Evolutionary conservation across 352 stramenopile species (phyloP).

Genomic region (Globisporangium cederbergense): DNA sequence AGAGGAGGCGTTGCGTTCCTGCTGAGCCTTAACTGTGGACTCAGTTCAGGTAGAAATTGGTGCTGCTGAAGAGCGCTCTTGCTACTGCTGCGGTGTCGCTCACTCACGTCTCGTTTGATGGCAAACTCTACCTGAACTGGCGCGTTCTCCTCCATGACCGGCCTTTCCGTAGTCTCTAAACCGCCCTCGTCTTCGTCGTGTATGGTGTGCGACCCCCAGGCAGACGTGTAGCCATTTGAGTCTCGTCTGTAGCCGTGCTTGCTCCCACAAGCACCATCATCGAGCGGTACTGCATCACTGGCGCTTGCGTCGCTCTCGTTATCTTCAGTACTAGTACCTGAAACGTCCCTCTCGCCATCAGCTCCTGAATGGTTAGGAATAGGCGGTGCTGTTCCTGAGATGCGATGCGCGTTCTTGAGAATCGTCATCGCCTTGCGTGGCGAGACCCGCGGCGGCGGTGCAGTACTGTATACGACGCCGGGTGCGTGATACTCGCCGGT

Average conservation of each 20-base stretch:
- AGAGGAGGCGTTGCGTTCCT: background rate
- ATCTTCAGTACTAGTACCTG: background rate
- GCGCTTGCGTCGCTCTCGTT: background rate
- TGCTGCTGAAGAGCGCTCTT: background rate
- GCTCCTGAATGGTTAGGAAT: background rate
- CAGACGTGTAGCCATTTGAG: background rate
- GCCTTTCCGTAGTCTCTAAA: background rate
- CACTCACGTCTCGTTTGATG: background rate
- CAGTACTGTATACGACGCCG: slow-evolving; percentile 26
- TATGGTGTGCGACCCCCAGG: background rate
- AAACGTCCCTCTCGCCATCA: background rate
- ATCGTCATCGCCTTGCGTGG: slow-evolving; percentile 36
- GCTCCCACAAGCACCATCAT: background rate
- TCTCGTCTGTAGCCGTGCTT: background rate
- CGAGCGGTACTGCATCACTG: background rate
- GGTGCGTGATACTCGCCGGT: slow-evolving; percentile 14
- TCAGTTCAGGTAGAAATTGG: slow-evolving; percentile 12
- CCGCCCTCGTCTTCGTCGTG: background rate
- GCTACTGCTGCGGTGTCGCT: background rate
- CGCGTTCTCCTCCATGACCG: slow-evolving; percentile 6
- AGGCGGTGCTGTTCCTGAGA: slow-evolving; percentile 7
- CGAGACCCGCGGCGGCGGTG: slow-evolving; percentile 15
- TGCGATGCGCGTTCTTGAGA: slow-evolving; percentile 23
- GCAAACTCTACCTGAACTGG: slow-evolving; percentile 20
- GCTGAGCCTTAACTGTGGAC: slow-evolving; percentile 1